These are phyloP conservation scores for Microbotryum lychnidis-dioicae DNA, from an alignment of 1,284 basidiomycete genomes.

Conservation along the genomic window DNA sequence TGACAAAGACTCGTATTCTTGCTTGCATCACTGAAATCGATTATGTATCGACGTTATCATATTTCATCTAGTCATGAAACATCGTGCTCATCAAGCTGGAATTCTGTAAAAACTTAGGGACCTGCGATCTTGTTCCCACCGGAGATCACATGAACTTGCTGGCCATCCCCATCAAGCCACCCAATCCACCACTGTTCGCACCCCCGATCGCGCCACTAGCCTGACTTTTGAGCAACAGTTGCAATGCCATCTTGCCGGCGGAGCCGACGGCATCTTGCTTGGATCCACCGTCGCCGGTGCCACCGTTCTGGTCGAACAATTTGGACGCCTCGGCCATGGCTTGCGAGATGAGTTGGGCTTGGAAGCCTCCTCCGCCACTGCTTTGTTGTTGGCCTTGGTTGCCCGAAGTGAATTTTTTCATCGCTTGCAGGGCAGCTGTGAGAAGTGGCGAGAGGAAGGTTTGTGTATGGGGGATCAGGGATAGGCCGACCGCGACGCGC, in stretches of 20 bases:
- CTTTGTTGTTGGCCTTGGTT: conserved; percentile 1
- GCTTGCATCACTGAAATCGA: neutral
- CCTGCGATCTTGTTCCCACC: neutral
- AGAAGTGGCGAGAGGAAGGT: no score
- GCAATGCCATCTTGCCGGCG: neutral
- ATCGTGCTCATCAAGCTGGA: neutral
- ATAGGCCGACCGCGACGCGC: neutral
- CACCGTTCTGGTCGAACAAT: conserved; percentile 37
- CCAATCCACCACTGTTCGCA: neutral
- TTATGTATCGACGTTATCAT: neutral
- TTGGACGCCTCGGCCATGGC: conserved; percentile 35
- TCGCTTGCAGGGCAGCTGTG: conserved; percentile 26
- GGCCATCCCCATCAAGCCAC: conserved; percentile 2
- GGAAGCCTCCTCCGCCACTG: conserved; percentile 9
- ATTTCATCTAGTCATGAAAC: neutral
- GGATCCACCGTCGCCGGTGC: conserved; percentile 34
- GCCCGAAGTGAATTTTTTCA: conserved; percentile 28
- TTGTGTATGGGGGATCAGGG: neutral
- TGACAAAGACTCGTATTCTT: neutral
- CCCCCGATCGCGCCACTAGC: conserved; percentile 1
- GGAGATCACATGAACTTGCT: conserved; percentile 3
- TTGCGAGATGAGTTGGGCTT: conserved; percentile 22
- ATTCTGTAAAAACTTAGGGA: neutral
- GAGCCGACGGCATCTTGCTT: conserved; percentile 38
- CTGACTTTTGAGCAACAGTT: neutral